These are phyloP conservation scores for Gillenia trifoliata DNA, from an alignment of 306 rosid species.

Conservation along the genomic window DNA sequence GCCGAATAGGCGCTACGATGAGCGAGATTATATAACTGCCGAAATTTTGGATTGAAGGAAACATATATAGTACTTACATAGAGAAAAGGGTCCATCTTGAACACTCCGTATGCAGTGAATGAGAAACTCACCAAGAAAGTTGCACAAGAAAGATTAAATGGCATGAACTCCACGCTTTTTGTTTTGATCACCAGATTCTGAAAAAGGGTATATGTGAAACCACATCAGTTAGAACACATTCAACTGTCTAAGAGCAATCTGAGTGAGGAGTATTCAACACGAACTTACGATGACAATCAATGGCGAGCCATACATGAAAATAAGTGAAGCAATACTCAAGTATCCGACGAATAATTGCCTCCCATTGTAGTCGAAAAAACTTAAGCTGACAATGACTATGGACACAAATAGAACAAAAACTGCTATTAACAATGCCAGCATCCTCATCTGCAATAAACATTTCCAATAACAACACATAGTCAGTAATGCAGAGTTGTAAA, in stretches of 20 bases:
- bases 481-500: not conserved
- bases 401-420: slow-evolving; percentile 19
- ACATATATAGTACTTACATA: slow-evolving; percentile 33
- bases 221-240: not conserved
- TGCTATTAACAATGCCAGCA: slow-evolving; percentile 26
- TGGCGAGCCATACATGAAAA: slow-evolving; percentile 45
- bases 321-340: slow-evolving; percentile 36
- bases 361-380: slow-evolving; percentile 5
- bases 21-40: too few relatives aligned
- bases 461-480: not conserved
- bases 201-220: not conserved
- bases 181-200: slow-evolving; percentile 43
- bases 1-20: too few relatives aligned
- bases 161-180: slow-evolving; percentile 42
- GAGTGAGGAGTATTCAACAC: not conserved
- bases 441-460: slow-evolving; percentile 29
- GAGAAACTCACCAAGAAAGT: slow-evolving; percentile 46
- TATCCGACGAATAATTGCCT: slow-evolving; percentile 30
- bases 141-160: slow-evolving; percentile 37
- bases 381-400: slow-evolving; percentile 19
- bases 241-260: not conserved
- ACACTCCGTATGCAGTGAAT: slow-evolving; percentile 28
- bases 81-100: slow-evolving; percentile 33
- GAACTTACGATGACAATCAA: slow-evolving; percentile 40
- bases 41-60: not conserved